These are phyloP conservation scores for Rhodotorula kratochvilovae DNA, from an alignment of 768 basidiomycete genomes.

Conservation along the genomic window DNA sequence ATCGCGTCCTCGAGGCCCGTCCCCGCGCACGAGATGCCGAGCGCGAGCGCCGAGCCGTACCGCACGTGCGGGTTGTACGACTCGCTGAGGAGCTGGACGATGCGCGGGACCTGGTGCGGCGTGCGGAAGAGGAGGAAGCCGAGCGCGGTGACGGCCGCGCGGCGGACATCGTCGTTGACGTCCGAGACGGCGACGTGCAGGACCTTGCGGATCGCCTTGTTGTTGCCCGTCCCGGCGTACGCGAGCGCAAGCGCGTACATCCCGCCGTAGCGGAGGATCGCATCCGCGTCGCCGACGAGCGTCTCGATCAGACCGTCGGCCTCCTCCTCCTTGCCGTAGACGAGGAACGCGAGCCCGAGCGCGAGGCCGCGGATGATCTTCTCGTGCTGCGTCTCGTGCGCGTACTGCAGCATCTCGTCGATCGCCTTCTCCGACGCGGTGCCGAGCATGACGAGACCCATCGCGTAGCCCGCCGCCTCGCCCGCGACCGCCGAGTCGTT, in stretches of 20 bases:
- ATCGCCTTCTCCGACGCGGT: slow-evolving; percentile 72
- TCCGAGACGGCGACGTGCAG: slow-evolving; percentile 97
- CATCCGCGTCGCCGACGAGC: slow-evolving; percentile 84
- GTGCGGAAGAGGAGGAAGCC: slow-evolving; percentile 97
- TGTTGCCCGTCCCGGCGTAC: slow-evolving; percentile 93
- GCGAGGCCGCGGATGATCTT: slow-evolving; percentile 97
- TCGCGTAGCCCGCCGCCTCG: slow-evolving; percentile 91
- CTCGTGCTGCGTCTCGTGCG: slow-evolving; percentile 95
- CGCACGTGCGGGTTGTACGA: slow-evolving; percentile 98
- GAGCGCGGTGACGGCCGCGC: slow-evolving; percentile 91
- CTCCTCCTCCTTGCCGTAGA: slow-evolving; percentile 86
- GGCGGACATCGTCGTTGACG: slow-evolving; percentile 91
- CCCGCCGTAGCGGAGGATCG: slow-evolving; percentile 93
- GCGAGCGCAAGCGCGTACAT: slow-evolving; percentile 95
- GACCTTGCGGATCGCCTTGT: slow-evolving; percentile 81
- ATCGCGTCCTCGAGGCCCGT: slow-evolving; percentile 96
- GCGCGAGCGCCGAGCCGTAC: slow-evolving; percentile 89
- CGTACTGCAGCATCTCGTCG: slow-evolving; percentile 93
- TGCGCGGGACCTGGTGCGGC: slow-evolving; percentile 88
- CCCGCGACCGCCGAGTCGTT: slow-evolving; percentile 92
- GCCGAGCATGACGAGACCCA: slow-evolving; percentile 98
- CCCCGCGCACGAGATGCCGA: slow-evolving; percentile 95
- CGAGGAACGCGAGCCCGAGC: slow-evolving; percentile 85
- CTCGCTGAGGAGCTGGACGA: slow-evolving; percentile 93
- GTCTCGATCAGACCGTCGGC: slow-evolving; percentile 76